Base-by-base conservation (phyloP, 129 eudicot species). In the Calendula officinalis region DNA sequence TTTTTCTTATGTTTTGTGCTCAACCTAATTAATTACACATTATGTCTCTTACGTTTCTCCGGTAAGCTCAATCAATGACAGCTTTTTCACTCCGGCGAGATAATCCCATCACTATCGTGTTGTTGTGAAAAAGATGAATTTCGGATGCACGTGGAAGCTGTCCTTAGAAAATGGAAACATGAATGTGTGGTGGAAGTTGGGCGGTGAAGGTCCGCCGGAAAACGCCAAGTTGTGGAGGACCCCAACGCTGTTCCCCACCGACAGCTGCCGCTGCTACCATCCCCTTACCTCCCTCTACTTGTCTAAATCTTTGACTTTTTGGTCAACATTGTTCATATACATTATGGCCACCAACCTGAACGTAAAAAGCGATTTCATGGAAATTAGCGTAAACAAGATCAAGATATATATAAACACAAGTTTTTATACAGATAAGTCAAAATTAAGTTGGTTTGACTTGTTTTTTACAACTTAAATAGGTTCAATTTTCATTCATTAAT, bases 261-360 rank as follows among this genome's bases (percentile, higher is more conserved):
- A 66, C 62, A 22, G 15, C 52, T 52, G 68, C 60, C 69, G 56
- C 37, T 71, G 64, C 77, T 56, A 72, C 51, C 77, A 53, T 53
- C 50, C 51, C 51, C 8, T 22, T 22, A 22, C 7, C 11, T 30
- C 32, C 6, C 7, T 52, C 12, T 22, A 1, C 30, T 22, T 22
- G 30, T 22, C 7, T 45, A 45, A 12, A 11, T 48, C 66, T 63
- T 63, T 53, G 58, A 54, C 65, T 16, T 34, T 60, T 52, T 12
- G 42, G 77, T 63, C 77, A 72, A 63, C 22, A 1, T 53, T 43
- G 57, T 63, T 54, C 42, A 11, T 34, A 13, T 13, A 30, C 35
- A 32, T 61, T 9, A 50, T 53, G 1, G 16, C 40, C 7, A 4
- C 13, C 45, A 41, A 6, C 30, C 30, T 41, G 10, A 41, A 8